A percentile compares a stretch with the other conserved stretches of the same genome.
Conservation (phyloP, 106 monocot genomes). For the Platanthera guangdongensis region DNA sequence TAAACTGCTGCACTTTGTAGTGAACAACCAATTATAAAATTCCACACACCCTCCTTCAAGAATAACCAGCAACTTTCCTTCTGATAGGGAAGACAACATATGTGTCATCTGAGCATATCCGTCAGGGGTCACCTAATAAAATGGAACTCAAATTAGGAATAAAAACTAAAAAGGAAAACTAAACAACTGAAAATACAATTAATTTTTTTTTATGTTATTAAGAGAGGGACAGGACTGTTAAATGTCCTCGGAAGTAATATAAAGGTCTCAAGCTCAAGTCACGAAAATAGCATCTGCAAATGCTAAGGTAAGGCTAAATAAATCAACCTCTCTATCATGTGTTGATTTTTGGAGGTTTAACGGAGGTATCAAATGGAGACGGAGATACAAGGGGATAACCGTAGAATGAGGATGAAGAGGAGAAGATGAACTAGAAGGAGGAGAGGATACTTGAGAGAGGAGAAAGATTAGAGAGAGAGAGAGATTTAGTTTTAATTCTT, state of each 20-base stretch:
- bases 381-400: too few relatives aligned
- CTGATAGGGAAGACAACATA: constrained; percentile 62
- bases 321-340: not conserved
- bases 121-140: constrained; percentile 70
- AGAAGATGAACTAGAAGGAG: too few relatives aligned
- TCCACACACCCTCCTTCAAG: constrained; percentile 85
- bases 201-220: not conserved
- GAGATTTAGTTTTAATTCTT: too few relatives aligned
- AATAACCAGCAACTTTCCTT: constrained; percentile 72
- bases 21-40: constrained; percentile 10
- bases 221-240: not conserved
- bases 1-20: not conserved
- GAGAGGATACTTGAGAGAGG: too few relatives aligned
- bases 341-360: too few relatives aligned
- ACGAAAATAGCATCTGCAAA: not conserved
- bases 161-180: not conserved
- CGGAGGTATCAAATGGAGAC: too few relatives aligned
- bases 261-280: not conserved
- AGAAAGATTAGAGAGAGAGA: too few relatives aligned
- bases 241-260: too few relatives aligned
- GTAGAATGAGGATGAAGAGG: too few relatives aligned
- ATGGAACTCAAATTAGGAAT: constrained; percentile 4
- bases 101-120: constrained; percentile 87
- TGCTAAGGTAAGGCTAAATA: not conserved
- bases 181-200: not conserved